Conservation (phyloP, 495 filamentous ascomycete genomes). For the Hyaloscypha finlandica region DNA sequence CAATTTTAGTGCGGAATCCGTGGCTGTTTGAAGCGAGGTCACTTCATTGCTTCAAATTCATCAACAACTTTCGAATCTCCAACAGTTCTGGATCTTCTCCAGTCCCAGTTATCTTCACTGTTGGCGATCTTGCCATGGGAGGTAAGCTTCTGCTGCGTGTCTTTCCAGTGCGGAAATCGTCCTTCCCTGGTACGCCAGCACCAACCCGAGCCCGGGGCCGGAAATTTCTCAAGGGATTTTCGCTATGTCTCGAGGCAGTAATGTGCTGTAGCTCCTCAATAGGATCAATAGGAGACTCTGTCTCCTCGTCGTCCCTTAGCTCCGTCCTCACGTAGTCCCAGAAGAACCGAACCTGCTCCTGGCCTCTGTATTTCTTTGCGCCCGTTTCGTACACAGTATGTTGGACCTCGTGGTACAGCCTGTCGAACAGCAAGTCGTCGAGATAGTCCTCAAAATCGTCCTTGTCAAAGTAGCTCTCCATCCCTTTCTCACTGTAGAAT, state of each 20-base stretch:
- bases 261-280: neutral
- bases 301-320: constrained; percentile 8
- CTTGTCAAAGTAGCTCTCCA: constrained; percentile 15
- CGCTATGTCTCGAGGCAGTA: neutral
- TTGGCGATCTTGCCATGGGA: neutral
- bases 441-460: constrained; percentile 10
- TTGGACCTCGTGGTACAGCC: constrained; percentile 15
- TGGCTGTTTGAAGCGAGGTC: neutral
- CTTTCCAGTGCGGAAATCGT: neutral
- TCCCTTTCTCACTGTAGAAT: constrained; percentile 19
- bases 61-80: constrained; percentile 4
- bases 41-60: neutral
- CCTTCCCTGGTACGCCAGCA: no score
- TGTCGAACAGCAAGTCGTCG: constrained; percentile 17
- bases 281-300: constrained; percentile 5
- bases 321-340: constrained; percentile 27
- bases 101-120: neutral
- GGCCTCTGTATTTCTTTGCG: constrained; percentile 4
- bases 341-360: constrained; percentile 19
- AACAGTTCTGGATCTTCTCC: neutral
- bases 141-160: neutral
- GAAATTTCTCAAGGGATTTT: neutral
- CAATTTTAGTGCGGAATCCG: constrained; percentile 2
- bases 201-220: neutral
- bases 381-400: neutral